Evolutionary conservation across 208 protist genomes (phyloP).

Genomic region (Acanthamoeba lenticulata): DNA sequence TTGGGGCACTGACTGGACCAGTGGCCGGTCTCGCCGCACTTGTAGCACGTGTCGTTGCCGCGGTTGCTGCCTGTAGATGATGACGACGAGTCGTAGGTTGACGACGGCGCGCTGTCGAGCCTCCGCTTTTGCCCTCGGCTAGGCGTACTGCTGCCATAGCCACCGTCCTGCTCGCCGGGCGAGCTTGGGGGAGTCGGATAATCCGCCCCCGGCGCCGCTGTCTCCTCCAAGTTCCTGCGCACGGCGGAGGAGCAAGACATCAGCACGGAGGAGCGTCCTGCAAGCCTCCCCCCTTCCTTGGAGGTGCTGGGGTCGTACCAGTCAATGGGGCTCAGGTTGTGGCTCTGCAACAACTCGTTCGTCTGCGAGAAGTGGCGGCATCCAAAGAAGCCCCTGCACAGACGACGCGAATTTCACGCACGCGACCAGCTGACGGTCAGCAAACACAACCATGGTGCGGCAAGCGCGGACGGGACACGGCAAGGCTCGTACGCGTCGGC

Average conservation of each 20-base stretch:
- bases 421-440: neutral
- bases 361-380: conserved; percentile 54
- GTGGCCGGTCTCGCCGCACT: neutral
- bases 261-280: too few species aligned
- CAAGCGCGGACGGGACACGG: neutral
- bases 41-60: neutral
- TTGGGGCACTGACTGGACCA: conserved; percentile 3
- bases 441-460: neutral
- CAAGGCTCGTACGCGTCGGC: neutral
- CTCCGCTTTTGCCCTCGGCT: neutral
- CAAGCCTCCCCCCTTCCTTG: neutral
- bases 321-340: neutral
- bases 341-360: neutral
- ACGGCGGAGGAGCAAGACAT: too few species aligned
- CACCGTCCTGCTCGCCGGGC: too few species aligned
- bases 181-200: neutral
- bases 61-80: neutral
- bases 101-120: too few species aligned
- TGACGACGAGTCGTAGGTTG: too few species aligned
- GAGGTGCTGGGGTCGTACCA: neutral
- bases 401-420: neutral
- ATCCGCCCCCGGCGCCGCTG: neutral
- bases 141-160: neutral
- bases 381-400: conserved; percentile 22
- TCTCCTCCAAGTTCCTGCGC: neutral